These are phyloP conservation scores for Sideroxylon spinosum DNA, from an alignment of 179 eudicot genomes.

Conservation along the genomic window DNA sequence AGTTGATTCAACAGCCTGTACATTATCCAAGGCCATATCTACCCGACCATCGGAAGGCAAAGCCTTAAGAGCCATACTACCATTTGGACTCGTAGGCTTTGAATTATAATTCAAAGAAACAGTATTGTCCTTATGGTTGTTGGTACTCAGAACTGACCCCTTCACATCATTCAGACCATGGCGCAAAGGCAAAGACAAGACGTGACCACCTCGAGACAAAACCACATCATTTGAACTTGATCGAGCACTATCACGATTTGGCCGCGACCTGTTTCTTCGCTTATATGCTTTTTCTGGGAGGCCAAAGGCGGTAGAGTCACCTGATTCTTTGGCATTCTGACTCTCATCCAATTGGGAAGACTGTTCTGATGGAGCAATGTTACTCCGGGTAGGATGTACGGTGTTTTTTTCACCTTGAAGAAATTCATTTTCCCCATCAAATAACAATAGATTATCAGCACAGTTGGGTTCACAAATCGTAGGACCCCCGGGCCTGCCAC, in stretches of 20 bases:
- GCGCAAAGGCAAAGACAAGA: conserved; percentile 43
- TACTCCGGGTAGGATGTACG: conserved; percentile 34
- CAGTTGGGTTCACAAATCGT: conserved; percentile 67
- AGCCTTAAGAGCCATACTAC: conserved; percentile 28
- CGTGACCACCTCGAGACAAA: conserved; percentile 47
- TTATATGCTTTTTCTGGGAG: conserved; percentile 76
- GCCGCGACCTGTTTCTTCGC: conserved; percentile 69
- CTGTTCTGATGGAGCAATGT: conserved; percentile 50
- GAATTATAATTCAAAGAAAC: conserved; percentile 19
- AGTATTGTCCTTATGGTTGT: conserved; percentile 20
- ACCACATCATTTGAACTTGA: conserved; percentile 48
- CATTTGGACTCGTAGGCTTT: conserved; percentile 27
- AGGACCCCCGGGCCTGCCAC: conserved; percentile 68
- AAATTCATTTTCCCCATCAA: conserved; percentile 70
- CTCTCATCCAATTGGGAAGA: conserved; percentile 51
- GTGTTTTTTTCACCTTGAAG: conserved; percentile 47
- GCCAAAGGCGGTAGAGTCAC: conserved; percentile 57
- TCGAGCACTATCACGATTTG: conserved; percentile 75
- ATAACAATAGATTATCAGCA: conserved; percentile 85
- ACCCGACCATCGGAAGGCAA: conserved; percentile 35
- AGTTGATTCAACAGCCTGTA: conserved; percentile 31
- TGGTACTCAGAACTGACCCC: conserved; percentile 20
- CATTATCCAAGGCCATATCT: conserved; percentile 47
- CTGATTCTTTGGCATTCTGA: conserved; percentile 51
- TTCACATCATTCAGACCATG: conserved; percentile 35